Conservation (phyloP, 2,329 filamentous ascomycete genomes). For the Fusarium fujikuroi region DNA sequence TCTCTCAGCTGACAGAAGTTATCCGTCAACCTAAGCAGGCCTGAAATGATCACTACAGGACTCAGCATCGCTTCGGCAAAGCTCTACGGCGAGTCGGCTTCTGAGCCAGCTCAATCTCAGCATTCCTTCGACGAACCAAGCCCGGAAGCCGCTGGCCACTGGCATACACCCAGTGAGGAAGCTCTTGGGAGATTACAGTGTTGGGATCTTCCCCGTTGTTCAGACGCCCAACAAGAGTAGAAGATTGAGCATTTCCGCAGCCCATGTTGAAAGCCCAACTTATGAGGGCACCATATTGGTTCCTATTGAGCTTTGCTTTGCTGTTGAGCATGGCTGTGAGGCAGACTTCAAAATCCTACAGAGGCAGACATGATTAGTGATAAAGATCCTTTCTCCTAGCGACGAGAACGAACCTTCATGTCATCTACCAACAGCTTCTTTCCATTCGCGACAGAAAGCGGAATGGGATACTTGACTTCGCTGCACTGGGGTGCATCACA, state of each 20-base stretch:
- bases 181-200: constrained; percentile 54
- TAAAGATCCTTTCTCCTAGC: accelerated
- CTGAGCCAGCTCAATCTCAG: constrained; percentile 54
- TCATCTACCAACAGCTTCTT: constrained; percentile 50
- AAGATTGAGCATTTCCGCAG: constrained; percentile 53
- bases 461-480: constrained; percentile 59
- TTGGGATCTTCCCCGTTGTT: constrained; percentile 44
- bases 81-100: constrained; percentile 20
- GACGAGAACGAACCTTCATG: not conserved
- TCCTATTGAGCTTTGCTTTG: constrained; percentile 50
- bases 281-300: constrained; percentile 64
- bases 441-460: constrained; percentile 54
- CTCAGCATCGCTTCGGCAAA: constrained; percentile 14
- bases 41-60: not conserved
- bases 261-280: constrained; percentile 64
- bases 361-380: not conserved
- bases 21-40: not conserved
- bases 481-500: constrained; percentile 55
- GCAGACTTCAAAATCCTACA: constrained; percentile 11
- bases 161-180: constrained; percentile 60
- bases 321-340: constrained; percentile 10
- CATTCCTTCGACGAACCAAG: constrained; percentile 54
- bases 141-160: constrained; percentile 53
- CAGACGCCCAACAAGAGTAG: constrained; percentile 48
- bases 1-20: not conserved